Evolutionary conservation across 1,284 basidiomycete genomes (phyloP), one percentile per base, ranked within the genome.

Genomic region (Somion occarium): DNA sequence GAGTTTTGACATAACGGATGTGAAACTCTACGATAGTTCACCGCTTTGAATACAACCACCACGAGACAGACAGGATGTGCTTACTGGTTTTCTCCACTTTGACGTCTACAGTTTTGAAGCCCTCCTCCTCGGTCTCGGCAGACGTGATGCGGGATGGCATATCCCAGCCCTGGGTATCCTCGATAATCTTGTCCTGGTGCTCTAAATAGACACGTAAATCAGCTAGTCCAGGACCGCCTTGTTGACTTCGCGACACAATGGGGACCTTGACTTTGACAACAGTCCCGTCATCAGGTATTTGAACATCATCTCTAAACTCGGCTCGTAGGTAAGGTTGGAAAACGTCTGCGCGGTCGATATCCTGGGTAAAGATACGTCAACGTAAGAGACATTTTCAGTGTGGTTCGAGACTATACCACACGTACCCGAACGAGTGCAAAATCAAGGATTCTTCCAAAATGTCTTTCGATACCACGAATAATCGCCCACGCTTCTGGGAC

Each of bases 391-490:
- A n/a, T n/a, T n/a, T n/a, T n/a, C n/a, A n/a, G 42, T 34, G 43
- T 19, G 26, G 38, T n/a, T 24, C 30, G 24, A 22, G 22, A 20
- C 18, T 18, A 20, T 2, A 38, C 26, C n/a, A n/a, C 18, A 47
- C 49, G 23, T 39, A 54, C 53, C 24, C 49, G 19, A 4, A 19
- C n/a, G 18, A 53, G n/a, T 26, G 46, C 15, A 38, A 43, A 47
- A 44, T 54, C 53, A 39, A 44, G 37, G 15, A 54, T 12, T 24
- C 27, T 30, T n/a, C 53, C 53, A 22, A 50, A 46, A 23, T 44
- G 23, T 38, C 37, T 50, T 45, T 54, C 53, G 15, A 54, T 15
- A 15, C 38, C 53, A 15, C 49, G 30, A 3, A 51, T 15, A 37
- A 51, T 43, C 19, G 48, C 53, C 20, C 47, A 38, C 2, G 39